Evolutionary conservation across 2,329 filamentous ascomycete species (phyloP).

Genomic region (Rhexocercosporidium sp.): DNA sequence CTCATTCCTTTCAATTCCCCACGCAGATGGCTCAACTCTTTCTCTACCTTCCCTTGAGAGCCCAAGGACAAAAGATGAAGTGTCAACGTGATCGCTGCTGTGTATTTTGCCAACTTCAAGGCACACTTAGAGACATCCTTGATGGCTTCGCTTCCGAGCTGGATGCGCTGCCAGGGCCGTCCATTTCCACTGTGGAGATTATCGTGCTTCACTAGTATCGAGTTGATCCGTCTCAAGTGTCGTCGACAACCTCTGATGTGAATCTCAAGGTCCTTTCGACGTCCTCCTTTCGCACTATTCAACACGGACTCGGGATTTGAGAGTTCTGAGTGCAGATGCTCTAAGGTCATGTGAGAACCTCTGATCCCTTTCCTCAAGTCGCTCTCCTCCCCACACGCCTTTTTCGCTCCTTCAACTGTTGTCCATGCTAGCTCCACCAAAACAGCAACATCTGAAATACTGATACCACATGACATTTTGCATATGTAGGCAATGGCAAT

Average conservation of each 20-base stretch:
- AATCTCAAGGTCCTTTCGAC: slow-evolving; percentile 15
- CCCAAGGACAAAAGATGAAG: slow-evolving; percentile 24
- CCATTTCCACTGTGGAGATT: not conserved
- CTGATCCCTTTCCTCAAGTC: slow-evolving; percentile 53
- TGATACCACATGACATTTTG: slow-evolving; percentile 11
- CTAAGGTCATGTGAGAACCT: slow-evolving; percentile 56
- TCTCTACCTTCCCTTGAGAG: slow-evolving; percentile 21
- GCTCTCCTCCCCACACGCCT: slow-evolving; percentile 51
- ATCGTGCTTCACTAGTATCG: not conserved
- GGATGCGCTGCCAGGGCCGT: slow-evolving; percentile 3
- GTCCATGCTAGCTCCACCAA: slow-evolving; percentile 14
- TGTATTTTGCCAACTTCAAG: slow-evolving; percentile 17
- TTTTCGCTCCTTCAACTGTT: slow-evolving; percentile 38
- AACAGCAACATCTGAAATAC: slow-evolving; percentile 2
- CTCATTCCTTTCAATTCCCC: slow-evolving; percentile 16
- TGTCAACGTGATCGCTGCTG: slow-evolving; percentile 20
- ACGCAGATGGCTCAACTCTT: slow-evolving; percentile 2
- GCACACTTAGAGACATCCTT: slow-evolving; percentile 13
- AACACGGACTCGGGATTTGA: slow-evolving; percentile 59
- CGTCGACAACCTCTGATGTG: slow-evolving; percentile 4
- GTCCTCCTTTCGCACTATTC: slow-evolving; percentile 40
- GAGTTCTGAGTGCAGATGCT: slow-evolving; percentile 59
- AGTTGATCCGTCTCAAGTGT: slow-evolving; percentile 3
- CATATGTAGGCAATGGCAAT: too few species aligned
- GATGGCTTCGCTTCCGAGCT: slow-evolving; percentile 20